These are phyloP conservation scores for Dioscorea alata DNA, from an alignment of 106 monocot species.

Conservation along the genomic window DNA sequence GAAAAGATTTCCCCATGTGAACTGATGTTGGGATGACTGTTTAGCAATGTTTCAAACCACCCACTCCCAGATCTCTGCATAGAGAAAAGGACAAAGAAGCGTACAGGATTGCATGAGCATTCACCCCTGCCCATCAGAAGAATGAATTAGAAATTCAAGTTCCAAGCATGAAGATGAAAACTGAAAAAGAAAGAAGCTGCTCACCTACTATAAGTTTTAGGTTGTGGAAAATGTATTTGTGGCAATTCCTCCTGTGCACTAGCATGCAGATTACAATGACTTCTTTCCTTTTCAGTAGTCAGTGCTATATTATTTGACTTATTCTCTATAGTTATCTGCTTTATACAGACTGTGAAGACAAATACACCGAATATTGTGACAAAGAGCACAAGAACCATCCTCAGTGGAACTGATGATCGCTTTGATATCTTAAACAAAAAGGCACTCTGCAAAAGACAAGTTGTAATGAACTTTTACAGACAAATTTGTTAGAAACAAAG, in stretches of 20 bases:
- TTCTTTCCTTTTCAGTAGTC: conserved; percentile 8
- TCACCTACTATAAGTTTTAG: conserved; percentile 50
- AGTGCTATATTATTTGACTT: neutral
- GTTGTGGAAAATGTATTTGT: conserved; percentile 43
- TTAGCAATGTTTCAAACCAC: conserved; percentile 63
- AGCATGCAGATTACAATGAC: conserved; percentile 10
- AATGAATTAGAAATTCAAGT: neutral
- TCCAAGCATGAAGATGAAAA: conserved; percentile 1
- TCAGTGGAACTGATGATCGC: conserved; percentile 26
- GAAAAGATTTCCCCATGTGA: conserved; percentile 61
- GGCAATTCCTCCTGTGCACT: conserved; percentile 19
- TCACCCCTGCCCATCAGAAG: conserved; percentile 22
- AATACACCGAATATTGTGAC: conserved; percentile 32
- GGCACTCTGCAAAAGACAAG: conserved; percentile 27
- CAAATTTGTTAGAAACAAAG: neutral
- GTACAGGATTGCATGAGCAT: conserved; percentile 49
- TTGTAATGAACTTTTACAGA: neutral
- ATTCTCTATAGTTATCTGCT: conserved; percentile 27
- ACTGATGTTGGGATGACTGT: conserved; percentile 52
- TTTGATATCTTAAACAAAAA: conserved; percentile 33
- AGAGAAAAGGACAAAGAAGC: conserved; percentile 49
- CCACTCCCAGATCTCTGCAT: conserved; percentile 72
- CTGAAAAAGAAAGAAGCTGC: neutral
- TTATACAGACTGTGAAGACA: conserved; percentile 34
- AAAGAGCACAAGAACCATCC: conserved; percentile 28